Evolutionary conservation across 305 asterid genomes (phyloP).

Genomic region (Ajuga reptans): DNA sequence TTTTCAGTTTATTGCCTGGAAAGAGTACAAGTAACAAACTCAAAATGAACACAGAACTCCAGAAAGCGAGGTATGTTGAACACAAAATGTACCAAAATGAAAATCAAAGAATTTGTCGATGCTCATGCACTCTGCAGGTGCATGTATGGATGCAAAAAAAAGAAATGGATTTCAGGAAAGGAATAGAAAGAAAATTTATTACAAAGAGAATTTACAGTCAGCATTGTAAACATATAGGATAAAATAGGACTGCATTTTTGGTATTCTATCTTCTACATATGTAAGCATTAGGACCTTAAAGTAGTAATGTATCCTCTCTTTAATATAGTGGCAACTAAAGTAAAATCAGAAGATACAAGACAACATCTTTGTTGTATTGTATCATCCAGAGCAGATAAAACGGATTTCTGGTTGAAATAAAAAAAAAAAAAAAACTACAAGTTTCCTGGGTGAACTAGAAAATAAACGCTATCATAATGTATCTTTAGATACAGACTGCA

Average conservation of each 20-base stretch:
- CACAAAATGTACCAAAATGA: conserved; percentile 12
- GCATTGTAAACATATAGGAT: background rate
- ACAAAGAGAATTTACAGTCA: background rate
- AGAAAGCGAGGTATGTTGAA: background rate
- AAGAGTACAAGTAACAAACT: conserved; percentile 24
- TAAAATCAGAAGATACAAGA: background rate
- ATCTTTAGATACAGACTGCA: background rate
- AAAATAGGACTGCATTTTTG: background rate
- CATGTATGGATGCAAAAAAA: background rate
- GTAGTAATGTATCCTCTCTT: background rate
- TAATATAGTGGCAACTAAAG: background rate
- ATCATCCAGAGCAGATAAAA: background rate
- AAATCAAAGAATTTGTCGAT: background rate
- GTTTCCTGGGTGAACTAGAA: background rate
- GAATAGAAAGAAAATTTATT: background rate
- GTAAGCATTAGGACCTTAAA: background rate
- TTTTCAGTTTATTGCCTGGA: conserved; percentile 42
- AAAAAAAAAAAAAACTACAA: background rate
- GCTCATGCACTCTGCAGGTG: conserved; percentile 1
- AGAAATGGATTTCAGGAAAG: background rate
- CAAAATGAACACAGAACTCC: background rate
- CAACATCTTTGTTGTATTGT: background rate
- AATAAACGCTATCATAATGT: background rate
- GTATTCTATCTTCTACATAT: background rate
- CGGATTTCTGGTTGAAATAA: background rate